phyloP scores from a whole-genome alignment of 345 rosid species.

The Eucalyptus fibrosa region DNA sequence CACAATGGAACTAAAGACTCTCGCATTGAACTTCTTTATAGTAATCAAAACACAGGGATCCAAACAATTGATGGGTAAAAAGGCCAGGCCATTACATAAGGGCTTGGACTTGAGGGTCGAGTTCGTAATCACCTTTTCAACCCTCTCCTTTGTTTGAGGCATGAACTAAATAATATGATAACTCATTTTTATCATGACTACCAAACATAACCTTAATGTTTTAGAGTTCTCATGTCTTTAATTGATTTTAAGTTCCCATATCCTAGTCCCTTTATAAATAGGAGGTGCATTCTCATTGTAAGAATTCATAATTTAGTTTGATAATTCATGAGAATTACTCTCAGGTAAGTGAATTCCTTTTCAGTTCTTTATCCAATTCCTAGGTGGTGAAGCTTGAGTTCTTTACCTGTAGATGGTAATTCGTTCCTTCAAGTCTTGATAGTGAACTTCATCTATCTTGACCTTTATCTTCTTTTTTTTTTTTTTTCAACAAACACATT shows the following conservation, averaged over 20 bases:
- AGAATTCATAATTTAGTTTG: not conserved
- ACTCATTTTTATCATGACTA: not conserved
- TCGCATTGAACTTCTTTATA: too few species aligned
- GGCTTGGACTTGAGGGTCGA: too few species aligned
- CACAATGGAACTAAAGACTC: too few species aligned
- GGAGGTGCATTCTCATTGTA: not conserved
- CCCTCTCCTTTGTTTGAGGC: too few species aligned
- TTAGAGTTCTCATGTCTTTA: not conserved
- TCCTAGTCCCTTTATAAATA: not conserved
- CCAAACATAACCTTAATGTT: not conserved
- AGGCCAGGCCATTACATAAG: too few species aligned
- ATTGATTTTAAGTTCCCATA: not conserved
- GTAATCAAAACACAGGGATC: not conserved
- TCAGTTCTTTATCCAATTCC: not conserved
- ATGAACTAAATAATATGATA: too few species aligned
- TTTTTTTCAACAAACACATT: not conserved
- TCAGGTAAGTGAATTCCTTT: not conserved
- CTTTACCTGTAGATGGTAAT: fast-evolving
- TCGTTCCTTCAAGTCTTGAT: not conserved
- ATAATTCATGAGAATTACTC: not conserved
- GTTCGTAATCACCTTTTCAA: too few species aligned
- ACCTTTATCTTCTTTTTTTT: not conserved
- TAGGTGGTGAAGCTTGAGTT: not conserved
- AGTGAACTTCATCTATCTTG: not conserved
- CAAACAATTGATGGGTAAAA: not conserved